Percentiles rank a stretch among this genome's conserved stretches.
These are phyloP conservation scores for Cercospora sesami DNA, from an alignment of 2,329 filamentous ascomycete species.

Conservation along the genomic window DNA sequence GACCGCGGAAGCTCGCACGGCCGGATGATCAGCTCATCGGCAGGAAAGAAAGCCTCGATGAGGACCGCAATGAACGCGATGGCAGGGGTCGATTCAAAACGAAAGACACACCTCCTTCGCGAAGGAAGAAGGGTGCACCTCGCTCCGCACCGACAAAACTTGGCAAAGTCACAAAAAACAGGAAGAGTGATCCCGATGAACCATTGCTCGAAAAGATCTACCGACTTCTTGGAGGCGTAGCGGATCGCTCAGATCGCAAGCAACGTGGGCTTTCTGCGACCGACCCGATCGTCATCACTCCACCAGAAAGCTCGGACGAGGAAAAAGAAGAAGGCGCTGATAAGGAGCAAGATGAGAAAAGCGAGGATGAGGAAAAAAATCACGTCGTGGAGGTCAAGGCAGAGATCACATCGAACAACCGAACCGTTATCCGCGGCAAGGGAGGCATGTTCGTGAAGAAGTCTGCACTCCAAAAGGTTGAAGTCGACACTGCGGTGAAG, in stretches of 20 bases:
- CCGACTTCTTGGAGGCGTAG: constrained; percentile 20
- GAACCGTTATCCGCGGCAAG: constrained; percentile 18
- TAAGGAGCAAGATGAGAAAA: neutral
- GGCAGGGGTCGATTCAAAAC: constrained; percentile 10
- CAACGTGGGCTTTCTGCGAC: constrained; percentile 16
- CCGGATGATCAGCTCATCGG: constrained; percentile 18
- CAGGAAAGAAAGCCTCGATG: constrained; percentile 7
- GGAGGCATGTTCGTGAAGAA: constrained; percentile 22
- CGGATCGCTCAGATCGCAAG: constrained; percentile 22
- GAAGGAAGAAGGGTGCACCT: neutral
- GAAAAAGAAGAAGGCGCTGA: neutral
- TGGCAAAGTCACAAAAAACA: neutral
- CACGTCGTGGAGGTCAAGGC: constrained; percentile 9
- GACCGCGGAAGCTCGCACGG: constrained; percentile 28
- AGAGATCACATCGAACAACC: constrained; percentile 21
- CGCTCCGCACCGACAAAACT: neutral
- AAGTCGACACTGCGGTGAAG: neutral
- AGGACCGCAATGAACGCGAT: constrained; percentile 2
- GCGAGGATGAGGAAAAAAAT: neutral
- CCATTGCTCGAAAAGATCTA: constrained; percentile 21
- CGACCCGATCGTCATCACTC: constrained; percentile 18
- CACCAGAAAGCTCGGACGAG: constrained; percentile 13
- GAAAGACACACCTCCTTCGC: constrained; percentile 2
- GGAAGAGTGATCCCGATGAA: constrained; percentile 13
- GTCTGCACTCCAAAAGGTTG: constrained; percentile 8